These are phyloP conservation scores for Mikania micrantha DNA, from an alignment of 129 eudicot species.

Conservation along the genomic window DNA sequence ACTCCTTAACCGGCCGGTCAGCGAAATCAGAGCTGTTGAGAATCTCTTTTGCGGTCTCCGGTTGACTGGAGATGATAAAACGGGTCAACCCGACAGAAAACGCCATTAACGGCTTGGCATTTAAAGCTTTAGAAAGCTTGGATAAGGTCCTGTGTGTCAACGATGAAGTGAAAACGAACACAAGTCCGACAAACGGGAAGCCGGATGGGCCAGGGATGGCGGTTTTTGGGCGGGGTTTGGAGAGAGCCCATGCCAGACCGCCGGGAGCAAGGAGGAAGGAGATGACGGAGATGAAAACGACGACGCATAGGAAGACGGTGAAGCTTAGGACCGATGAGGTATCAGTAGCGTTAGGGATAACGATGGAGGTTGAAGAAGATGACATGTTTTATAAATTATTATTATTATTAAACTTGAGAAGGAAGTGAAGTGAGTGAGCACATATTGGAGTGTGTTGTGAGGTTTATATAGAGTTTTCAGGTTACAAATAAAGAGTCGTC, in stretches of 20 bases:
- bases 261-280: constrained; percentile 73
- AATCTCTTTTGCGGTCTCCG: constrained; percentile 71
- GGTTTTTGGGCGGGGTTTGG: constrained; percentile 32
- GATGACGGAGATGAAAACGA: constrained; percentile 36
- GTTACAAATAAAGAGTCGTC: neutral
- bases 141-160: constrained; percentile 51
- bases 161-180: constrained; percentile 40
- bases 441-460: neutral
- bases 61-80: constrained; percentile 54
- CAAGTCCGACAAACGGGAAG: constrained; percentile 51
- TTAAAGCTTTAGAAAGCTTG: constrained; percentile 22
- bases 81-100: constrained; percentile 86
- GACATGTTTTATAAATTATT: no score
- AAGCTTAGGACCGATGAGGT: constrained; percentile 18
- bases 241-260: constrained; percentile 85
- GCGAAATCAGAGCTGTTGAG: constrained; percentile 64
- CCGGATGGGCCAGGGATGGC: constrained; percentile 90
- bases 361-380: constrained; percentile 2
- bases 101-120: constrained; percentile 55
- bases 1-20: constrained; percentile 84
- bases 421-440: constrained; percentile 5
- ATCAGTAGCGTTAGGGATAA: neutral
- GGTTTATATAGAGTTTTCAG: constrained; percentile 9
- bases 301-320: constrained; percentile 16
- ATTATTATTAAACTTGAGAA: no score